Conservation (phyloP, 345 rosid genomes). For the thale cress (Arabidopsis thaliana) region TAIR10.1 NC_003076.8:21116501-21117000, state of each 20-base stretch:
- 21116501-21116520: neutral
- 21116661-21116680: neutral
- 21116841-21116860: no score
- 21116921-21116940: neutral
- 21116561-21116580: neutral
- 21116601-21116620: neutral
- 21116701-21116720: neutral
- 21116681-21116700: neutral
- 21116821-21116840: no score
- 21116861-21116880: neutral
- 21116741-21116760: no score
- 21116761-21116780: no score
- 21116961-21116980: neutral
- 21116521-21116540: neutral
- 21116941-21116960: neutral
- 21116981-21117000: neutral
- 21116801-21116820: no score
- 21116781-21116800: no score
- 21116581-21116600: neutral
- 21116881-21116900: neutral
- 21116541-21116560: neutral
- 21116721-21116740: neutral
- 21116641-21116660: neutral
- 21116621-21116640: neutral
- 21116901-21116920: neutral